phyloP scores from a whole-genome alignment of 108 stramenopile species.

The Nitzschia sp. region DNA sequence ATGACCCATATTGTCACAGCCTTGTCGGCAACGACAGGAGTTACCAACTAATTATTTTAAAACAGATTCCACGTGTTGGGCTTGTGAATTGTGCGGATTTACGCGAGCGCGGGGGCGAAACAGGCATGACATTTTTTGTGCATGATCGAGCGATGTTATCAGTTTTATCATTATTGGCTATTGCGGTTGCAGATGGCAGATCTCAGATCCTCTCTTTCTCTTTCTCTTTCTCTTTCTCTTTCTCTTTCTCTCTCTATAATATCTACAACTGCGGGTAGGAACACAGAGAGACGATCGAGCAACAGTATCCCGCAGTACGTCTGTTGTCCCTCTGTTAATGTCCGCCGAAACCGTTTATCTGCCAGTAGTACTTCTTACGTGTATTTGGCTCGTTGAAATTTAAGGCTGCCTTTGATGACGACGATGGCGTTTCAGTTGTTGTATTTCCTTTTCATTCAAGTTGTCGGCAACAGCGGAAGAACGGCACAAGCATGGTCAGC shows the following conservation, averaged over 20 bases:
- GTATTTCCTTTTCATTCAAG: background rate
- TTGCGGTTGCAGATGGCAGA: no score
- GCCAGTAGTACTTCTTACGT: background rate
- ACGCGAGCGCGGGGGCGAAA: no score
- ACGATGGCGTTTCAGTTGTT: background rate
- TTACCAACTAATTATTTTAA: no score
- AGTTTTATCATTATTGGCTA: no score
- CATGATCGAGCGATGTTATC: no score
- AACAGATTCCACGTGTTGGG: no score
- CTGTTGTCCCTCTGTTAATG: no score
- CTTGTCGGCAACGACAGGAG: no score
- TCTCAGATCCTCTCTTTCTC: background rate
- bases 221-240: background rate
- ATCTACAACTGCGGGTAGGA: background rate
- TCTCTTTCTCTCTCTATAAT: background rate
- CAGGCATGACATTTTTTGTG: no score
- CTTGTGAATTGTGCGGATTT: no score
- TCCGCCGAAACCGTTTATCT: background rate
- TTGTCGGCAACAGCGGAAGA: background rate
- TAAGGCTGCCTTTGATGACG: background rate
- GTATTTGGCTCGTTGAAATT: background rate
- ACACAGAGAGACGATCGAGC: background rate
- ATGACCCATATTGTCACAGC: no score
- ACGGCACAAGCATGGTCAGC: background rate
- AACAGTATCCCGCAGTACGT: no score